Conservation (phyloP, 2,329 filamentous ascomycete genomes). For the Fusarium continuum region DNA sequence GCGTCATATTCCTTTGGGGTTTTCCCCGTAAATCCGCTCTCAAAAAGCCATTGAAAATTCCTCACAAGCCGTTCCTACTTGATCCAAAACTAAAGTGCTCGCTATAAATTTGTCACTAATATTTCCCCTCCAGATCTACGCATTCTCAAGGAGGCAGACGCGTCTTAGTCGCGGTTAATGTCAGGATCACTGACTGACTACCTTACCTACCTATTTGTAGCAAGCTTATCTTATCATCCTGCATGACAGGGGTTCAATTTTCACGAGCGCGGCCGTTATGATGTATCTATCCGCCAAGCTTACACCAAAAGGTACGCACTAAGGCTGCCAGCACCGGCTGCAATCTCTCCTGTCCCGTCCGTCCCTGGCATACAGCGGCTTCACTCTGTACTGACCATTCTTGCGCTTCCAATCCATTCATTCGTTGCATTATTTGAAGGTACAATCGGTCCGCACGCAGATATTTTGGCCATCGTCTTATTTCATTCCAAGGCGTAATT, state of each 20-base stretch:
- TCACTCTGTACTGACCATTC: slow-evolving; percentile 7
- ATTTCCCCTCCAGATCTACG: neutral
- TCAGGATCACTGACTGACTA: neutral
- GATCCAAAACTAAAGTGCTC: neutral
- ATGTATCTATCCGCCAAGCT: slow-evolving; percentile 22
- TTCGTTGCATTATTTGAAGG: slow-evolving; percentile 3
- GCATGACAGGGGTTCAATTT: slow-evolving; percentile 27
- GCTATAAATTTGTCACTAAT: neutral
- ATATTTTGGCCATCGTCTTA: neutral
- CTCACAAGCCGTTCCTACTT: neutral
- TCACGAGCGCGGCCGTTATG: neutral
- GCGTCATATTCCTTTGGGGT: too few species aligned
- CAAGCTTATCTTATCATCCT: slow-evolving; percentile 36
- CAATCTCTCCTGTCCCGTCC: slow-evolving; percentile 31
- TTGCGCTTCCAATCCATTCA: slow-evolving; percentile 23
- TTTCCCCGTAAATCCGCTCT: too few species aligned
- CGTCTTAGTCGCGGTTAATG: neutral
- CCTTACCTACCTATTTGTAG: neutral
- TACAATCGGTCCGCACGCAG: neutral
- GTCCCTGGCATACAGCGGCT: slow-evolving; percentile 25
- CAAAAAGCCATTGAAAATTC: neutral
- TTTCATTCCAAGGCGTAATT: neutral
- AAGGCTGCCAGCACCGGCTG: slow-evolving; percentile 7
- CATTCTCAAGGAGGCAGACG: neutral
- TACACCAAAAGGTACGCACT: slow-evolving; percentile 18